These are phyloP conservation scores for Voacanga thouarsii DNA, from an alignment of 257 asterid genomes.

Conservation along the genomic window DNA sequence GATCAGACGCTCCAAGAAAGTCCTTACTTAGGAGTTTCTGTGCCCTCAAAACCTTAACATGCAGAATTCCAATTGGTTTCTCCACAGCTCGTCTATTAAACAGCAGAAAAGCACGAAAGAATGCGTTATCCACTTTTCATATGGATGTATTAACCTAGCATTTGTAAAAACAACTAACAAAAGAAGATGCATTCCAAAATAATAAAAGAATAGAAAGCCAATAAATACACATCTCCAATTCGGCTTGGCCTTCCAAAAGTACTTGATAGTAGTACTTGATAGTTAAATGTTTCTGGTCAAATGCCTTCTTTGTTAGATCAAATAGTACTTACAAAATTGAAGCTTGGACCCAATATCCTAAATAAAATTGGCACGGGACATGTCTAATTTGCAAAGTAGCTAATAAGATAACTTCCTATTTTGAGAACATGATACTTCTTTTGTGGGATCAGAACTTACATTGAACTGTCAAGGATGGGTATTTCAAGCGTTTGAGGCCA, in stretches of 20 bases:
- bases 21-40: constrained; percentile 60
- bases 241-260: background rate
- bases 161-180: background rate
- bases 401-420: background rate
- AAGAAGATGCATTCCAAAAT: background rate
- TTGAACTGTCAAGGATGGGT: constrained; percentile 63
- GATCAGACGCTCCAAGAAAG: constrained; percentile 65
- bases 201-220: background rate
- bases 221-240: background rate
- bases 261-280: constrained; percentile 2
- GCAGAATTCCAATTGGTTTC: constrained; percentile 86
- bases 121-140: background rate
- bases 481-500: constrained; percentile 70
- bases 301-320: background rate
- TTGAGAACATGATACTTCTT: background rate
- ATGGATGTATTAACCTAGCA: background rate
- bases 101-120: background rate
- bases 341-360: background rate
- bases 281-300: background rate
- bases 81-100: constrained; percentile 55
- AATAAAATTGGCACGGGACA: background rate
- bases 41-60: constrained; percentile 69
- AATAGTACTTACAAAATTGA: background rate
- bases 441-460: constrained; percentile 42
- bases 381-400: background rate